Conservation (phyloP, 2,329 filamentous ascomycete species). For the Stemphylium beticola region DNA sequence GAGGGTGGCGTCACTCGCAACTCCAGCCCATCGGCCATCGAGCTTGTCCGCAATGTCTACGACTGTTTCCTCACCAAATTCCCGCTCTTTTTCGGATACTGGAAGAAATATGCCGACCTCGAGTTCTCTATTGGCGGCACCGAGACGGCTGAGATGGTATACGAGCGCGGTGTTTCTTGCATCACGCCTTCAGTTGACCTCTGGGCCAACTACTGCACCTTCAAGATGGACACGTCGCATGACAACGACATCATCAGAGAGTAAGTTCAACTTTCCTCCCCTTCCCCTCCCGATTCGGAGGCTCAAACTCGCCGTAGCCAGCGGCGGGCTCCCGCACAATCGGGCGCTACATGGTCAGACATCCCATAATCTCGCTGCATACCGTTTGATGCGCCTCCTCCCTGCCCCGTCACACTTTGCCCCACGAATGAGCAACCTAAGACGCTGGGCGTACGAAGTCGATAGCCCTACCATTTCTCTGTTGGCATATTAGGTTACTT, state of each 20-base stretch:
- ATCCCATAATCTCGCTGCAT: slow-evolving; percentile 29
- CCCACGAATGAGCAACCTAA: slow-evolving; percentile 19
- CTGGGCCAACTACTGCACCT: slow-evolving; percentile 96
- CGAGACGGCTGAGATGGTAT: slow-evolving; percentile 97
- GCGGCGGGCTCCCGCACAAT: slow-evolving; percentile 19
- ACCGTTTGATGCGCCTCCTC: slow-evolving; percentile 47
- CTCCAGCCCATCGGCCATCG: slow-evolving; percentile 91
- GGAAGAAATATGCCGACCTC: slow-evolving; percentile 98
- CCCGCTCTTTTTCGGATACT: slow-evolving; percentile 94
- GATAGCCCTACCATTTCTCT: slow-evolving; percentile 17
- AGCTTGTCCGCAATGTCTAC: slow-evolving; percentile 84
- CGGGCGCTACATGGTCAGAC: slow-evolving; percentile 22
- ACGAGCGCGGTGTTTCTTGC: slow-evolving; percentile 92
- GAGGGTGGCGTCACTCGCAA: slow-evolving; percentile 96
- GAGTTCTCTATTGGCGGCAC: slow-evolving; percentile 97
- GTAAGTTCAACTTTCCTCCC: slow-evolving; percentile 73
- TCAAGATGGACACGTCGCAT: slow-evolving; percentile 97
- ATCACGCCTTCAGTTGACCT: slow-evolving; percentile 93
- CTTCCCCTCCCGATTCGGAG: slow-evolving; percentile 25
- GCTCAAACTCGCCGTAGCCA: slow-evolving; percentile 39
- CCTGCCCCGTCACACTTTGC: slow-evolving; percentile 40
- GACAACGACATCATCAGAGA: slow-evolving; percentile 96
- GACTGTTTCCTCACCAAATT: slow-evolving; percentile 95
- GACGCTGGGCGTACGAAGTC: slow-evolving; percentile 17
- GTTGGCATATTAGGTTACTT: slow-evolving; percentile 17